Evolutionary conservation across 306 rosid species (phyloP).

Genomic region (Cucurbita pepo): DNA sequence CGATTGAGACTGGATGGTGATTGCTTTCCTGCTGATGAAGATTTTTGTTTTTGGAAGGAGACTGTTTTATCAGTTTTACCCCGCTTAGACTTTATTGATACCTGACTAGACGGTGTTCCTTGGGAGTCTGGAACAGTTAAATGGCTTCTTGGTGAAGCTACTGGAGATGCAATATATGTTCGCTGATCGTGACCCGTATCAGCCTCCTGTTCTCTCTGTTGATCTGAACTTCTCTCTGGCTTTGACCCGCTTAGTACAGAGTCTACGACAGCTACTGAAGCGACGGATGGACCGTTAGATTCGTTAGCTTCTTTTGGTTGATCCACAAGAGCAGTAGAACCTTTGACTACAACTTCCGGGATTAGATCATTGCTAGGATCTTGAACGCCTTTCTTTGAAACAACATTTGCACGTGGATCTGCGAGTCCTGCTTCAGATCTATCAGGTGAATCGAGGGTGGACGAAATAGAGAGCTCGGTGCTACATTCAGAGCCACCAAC

Average conservation of each 20-base stretch:
- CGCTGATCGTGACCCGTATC: slow-evolving; percentile 16
- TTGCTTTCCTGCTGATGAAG: slow-evolving; percentile 29
- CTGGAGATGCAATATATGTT: slow-evolving; percentile 34
- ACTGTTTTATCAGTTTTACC: slow-evolving; percentile 35
- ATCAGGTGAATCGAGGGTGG: slow-evolving; percentile 86
- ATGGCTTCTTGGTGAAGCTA: slow-evolving; percentile 73
- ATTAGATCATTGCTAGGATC: slow-evolving; percentile 15
- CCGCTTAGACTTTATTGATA: slow-evolving; percentile 40
- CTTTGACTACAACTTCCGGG: slow-evolving; percentile 6
- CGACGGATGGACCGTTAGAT: slow-evolving; percentile 10
- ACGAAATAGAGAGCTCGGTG: slow-evolving; percentile 68
- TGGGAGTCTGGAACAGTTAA: slow-evolving; percentile 62
- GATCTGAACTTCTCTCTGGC: slow-evolving; percentile 25
- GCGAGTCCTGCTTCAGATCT: slow-evolving; percentile 36
- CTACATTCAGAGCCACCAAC: slow-evolving; percentile 69
- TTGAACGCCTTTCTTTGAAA: slow-evolving; percentile 24
- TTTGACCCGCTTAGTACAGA: slow-evolving; percentile 16
- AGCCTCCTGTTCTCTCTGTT: slow-evolving; percentile 19
- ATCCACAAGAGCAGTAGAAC: neutral
- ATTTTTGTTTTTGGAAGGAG: slow-evolving; percentile 29
- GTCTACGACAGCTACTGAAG: slow-evolving; percentile 17
- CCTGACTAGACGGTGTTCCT: slow-evolving; percentile 87
- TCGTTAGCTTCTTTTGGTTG: slow-evolving; percentile 26
- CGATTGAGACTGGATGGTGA: slow-evolving; percentile 45
- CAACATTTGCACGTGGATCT: slow-evolving; percentile 32